Conservation (phyloP, 257 asterid genomes). For the Lithospermum erythrorhizon region DNA sequence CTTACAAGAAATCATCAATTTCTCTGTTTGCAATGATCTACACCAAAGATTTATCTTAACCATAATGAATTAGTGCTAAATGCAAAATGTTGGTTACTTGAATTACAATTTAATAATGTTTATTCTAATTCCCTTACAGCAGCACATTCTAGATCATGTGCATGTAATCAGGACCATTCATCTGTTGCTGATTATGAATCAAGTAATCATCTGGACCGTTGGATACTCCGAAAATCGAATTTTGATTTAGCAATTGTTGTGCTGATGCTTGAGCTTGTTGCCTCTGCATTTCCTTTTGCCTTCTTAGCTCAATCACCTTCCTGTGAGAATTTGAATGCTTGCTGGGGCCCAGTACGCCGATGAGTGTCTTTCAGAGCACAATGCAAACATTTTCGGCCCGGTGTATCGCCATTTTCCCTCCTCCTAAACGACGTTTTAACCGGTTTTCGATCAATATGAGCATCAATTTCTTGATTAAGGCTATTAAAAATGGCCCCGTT, state of each 20-base stretch:
- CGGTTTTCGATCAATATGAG: constrained; percentile 42
- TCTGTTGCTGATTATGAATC: constrained; percentile 47
- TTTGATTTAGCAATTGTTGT: constrained; percentile 50
- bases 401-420: constrained; percentile 35
- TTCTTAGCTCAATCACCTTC: constrained; percentile 71
- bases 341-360: constrained; percentile 91
- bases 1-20: neutral
- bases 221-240: constrained; percentile 57
- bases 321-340: constrained; percentile 83
- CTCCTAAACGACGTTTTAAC: constrained; percentile 18
- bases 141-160: constrained; percentile 41
- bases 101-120: no score
- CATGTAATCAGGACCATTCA: constrained; percentile 61
- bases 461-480: constrained; percentile 12
- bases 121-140: neutral
- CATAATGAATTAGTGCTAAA: neutral
- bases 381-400: constrained; percentile 73
- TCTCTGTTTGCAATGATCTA: neutral
- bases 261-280: constrained; percentile 59
- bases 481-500: neutral
- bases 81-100: neutral
- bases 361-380: constrained; percentile 96
- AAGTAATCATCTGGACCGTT: constrained; percentile 58
- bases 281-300: constrained; percentile 61
- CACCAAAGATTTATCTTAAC: no score